Percentiles rank a stretch among this genome's conserved stretches.
phyloP scores from a whole-genome alignment of 2,329 filamentous ascomycete genomes.

The Claviceps citrina region DNA sequence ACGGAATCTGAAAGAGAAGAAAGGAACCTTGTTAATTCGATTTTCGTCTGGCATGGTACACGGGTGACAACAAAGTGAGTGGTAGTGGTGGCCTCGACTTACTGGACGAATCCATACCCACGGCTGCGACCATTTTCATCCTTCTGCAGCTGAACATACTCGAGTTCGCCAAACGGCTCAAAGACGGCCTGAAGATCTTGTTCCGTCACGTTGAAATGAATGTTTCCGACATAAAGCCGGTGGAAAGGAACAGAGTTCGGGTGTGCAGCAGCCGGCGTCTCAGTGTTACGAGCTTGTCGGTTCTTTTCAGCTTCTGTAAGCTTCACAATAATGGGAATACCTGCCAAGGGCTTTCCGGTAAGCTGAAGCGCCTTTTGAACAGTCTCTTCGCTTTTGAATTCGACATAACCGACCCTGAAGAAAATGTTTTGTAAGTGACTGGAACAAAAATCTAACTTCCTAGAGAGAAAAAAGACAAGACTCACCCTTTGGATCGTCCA shows the following conservation, averaged over 20 bases:
- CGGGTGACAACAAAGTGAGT: background rate
- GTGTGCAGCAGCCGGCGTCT: slow-evolving; percentile 49
- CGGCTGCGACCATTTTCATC: slow-evolving; percentile 82
- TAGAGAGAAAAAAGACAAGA: slow-evolving; percentile 2
- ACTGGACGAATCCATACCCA: slow-evolving; percentile 98
- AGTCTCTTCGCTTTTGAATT: slow-evolving; percentile 93
- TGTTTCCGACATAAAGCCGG: slow-evolving; percentile 95
- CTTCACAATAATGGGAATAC: slow-evolving; percentile 96
- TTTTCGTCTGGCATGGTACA: background rate
- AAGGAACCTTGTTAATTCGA: background rate
- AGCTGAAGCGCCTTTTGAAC: slow-evolving; percentile 89
- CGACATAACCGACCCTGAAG: slow-evolving; percentile 87
- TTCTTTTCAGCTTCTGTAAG: slow-evolving; percentile 99
- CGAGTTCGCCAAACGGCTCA: slow-evolving; percentile 91
- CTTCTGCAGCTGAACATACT: slow-evolving; percentile 94
- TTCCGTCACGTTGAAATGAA: slow-evolving; percentile 98
- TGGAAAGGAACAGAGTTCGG: slow-evolving; percentile 88
- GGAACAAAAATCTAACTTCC: too few species aligned
- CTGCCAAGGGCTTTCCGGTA: slow-evolving; percentile 95
- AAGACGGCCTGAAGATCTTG: slow-evolving; percentile 91
- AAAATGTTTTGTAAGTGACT: background rate
- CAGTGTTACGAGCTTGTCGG: slow-evolving; percentile 76
- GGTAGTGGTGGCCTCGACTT: slow-evolving; percentile 26
- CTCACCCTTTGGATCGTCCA: slow-evolving; percentile 91
- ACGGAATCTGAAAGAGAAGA: slow-evolving; percentile 49